These are phyloP conservation scores for Psilocybe sp. DNA, from an alignment of 768 basidiomycete species.

Conservation along the genomic window DNA sequence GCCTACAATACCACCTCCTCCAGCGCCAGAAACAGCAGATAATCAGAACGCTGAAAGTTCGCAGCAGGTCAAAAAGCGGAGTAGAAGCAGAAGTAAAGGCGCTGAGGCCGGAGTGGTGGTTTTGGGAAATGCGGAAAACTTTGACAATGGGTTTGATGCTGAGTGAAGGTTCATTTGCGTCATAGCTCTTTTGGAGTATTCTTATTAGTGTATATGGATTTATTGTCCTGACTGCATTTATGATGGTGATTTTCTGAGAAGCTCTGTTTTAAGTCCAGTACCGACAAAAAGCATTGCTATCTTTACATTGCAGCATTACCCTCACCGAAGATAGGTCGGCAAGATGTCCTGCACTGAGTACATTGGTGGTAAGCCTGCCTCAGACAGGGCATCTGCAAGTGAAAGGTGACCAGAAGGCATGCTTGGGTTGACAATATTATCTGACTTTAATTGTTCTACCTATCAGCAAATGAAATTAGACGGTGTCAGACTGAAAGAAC, in stretches of 20 bases:
- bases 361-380: conserved; percentile 34
- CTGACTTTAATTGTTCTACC: conserved; percentile 60
- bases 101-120: too few species aligned
- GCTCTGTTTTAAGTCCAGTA: too few species aligned
- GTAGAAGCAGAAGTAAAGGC: conserved; percentile 17
- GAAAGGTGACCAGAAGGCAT: conserved; percentile 25
- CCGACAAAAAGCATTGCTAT: too few species aligned
- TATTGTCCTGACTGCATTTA: too few species aligned
- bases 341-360: conserved; percentile 51
- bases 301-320: too few species aligned
- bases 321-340: conserved; percentile 47
- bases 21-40: conserved; percentile 13
- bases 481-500: not conserved
- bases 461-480: conserved; percentile 17
- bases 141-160: too few species aligned
- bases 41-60: conserved; percentile 8
- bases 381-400: conserved; percentile 36
- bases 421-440: conserved; percentile 49
- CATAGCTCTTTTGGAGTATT: too few species aligned
- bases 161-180: too few species aligned
- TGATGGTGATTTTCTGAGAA: too few species aligned
- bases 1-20: conserved; percentile 19
- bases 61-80: conserved; percentile 25
- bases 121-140: too few species aligned
- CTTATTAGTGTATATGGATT: too few species aligned